Base-by-base conservation (phyloP, 371 early-diverging fungal species). In the Mucor mucedo region DNA sequence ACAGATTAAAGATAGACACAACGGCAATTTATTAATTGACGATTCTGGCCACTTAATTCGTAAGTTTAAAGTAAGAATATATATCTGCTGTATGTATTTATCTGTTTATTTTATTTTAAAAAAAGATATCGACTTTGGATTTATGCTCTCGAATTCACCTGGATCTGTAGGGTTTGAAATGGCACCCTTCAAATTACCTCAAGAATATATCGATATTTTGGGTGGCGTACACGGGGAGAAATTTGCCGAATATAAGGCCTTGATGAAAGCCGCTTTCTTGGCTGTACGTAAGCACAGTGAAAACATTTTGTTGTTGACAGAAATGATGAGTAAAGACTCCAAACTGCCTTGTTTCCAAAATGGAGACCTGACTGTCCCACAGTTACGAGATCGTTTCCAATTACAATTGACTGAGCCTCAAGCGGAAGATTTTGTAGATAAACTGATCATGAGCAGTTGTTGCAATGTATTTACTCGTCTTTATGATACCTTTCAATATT, bases 401-500 rank as follows among this genome's bases (percentile, higher is more conserved):
- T 78, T 94, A 58, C 83, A 88, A 21, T 73, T 97, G 70, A 93
- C 92, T 14, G 97, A 98, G 63, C 74, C 86, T 48, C 96, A 98
- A 77, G 89, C 91, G 33, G 91, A 90, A 57, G 94, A 90, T 50
- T 89, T 91, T 75, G 89, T 99, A 35, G 98, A 97, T 65, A 84
- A 90, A 66, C 66, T 99, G 75, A 93, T 99, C 28, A 91, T 96
- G 78, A 90, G 91, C 65, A 93, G 94, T 75, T 89, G 91, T 66
- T 95, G 96, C 69, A 99, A 94, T 76, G 93, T 97, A 68, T 95
- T 93, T 78, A 99, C 98, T 7, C 87, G 93, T 63, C 83, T 99
- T 60, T 99, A 99, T 86, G 99, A 99, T 86, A 90, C 95, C 30
- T 99, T 93, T 82, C 99, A 99, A 80, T 99, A 98, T 79, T 98